phyloP scores from a whole-genome alignment of 2,329 filamentous ascomycete species.

The Aspergillus terreus region DNA sequence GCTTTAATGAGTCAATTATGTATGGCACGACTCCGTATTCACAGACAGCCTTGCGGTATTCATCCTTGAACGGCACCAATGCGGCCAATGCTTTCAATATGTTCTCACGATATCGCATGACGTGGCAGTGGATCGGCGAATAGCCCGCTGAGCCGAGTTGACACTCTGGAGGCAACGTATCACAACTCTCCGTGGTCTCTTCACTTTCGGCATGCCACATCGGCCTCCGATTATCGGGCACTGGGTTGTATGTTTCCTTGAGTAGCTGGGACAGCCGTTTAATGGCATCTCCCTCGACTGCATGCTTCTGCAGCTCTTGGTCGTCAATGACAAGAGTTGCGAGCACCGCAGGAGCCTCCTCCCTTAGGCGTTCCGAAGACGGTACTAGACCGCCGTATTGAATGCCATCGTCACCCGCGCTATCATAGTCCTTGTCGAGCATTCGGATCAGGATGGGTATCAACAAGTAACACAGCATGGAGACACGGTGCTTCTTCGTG shows the following conservation, averaged over 20 bases:
- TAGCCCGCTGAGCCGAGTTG: slow-evolving; percentile 61
- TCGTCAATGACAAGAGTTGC: slow-evolving; percentile 76
- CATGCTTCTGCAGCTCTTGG: slow-evolving; percentile 74
- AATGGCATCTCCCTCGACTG: slow-evolving; percentile 66
- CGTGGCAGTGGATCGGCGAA: slow-evolving; percentile 61
- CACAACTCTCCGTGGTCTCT: slow-evolving; percentile 16
- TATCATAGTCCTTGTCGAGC: slow-evolving; percentile 53
- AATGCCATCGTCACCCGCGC: slow-evolving; percentile 37
- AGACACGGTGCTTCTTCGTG: slow-evolving; percentile 61
- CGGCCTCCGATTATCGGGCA: slow-evolving; percentile 45
- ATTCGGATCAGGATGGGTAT: slow-evolving; percentile 67
- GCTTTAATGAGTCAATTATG: slow-evolving; percentile 76
- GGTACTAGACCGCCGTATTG: slow-evolving; percentile 37
- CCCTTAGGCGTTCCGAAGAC: slow-evolving; percentile 54
- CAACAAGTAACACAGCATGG: slow-evolving; percentile 62
- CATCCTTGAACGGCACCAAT: slow-evolving; percentile 74
- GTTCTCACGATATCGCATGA: slow-evolving; percentile 71
- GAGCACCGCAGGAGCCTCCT: slow-evolving; percentile 70
- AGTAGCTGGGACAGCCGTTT: slow-evolving; percentile 61
- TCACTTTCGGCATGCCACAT: slow-evolving; percentile 52
- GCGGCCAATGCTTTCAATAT: slow-evolving; percentile 77
- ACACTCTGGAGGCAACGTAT: slow-evolving; percentile 32
- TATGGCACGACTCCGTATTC: slow-evolving; percentile 76
- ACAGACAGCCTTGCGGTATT: slow-evolving; percentile 76
- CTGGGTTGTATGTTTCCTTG: slow-evolving; percentile 63